Conservation (phyloP, 2,329 filamentous ascomycete genomes). For the Hymenoscyphus salicellus region DNA sequence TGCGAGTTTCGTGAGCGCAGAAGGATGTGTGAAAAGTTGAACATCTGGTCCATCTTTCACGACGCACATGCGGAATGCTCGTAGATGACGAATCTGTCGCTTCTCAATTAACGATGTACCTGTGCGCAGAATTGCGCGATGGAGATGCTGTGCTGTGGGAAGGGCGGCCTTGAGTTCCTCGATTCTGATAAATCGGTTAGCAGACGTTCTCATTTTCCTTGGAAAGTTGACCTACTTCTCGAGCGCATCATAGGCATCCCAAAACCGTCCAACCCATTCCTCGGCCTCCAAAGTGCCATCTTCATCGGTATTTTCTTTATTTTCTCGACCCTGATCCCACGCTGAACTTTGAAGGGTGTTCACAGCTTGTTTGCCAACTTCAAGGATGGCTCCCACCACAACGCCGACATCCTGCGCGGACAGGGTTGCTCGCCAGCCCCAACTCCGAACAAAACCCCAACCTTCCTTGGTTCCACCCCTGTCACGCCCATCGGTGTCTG, state of each 20-base stretch:
- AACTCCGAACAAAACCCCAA: slow-evolving; percentile 95
- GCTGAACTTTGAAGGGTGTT: slow-evolving; percentile 27
- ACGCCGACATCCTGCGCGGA: slow-evolving; percentile 94
- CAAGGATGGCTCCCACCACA: slow-evolving; percentile 84
- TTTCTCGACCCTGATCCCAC: slow-evolving; percentile 38
- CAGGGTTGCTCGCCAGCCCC: slow-evolving; percentile 94
- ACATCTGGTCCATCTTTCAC: slow-evolving; percentile 95
- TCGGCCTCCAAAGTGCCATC: slow-evolving; percentile 50
- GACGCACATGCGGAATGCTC: slow-evolving; percentile 90
- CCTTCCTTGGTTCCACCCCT: slow-evolving; percentile 76
- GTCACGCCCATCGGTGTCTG: slow-evolving; percentile 67
- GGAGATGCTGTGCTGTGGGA: slow-evolving; percentile 80
- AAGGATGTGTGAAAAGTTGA: slow-evolving; percentile 85
- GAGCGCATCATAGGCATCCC: slow-evolving; percentile 69
- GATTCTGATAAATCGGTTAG: slow-evolving; percentile 54
- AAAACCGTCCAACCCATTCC: slow-evolving; percentile 66
- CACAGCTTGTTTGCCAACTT: slow-evolving; percentile 66
- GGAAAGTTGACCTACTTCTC: slow-evolving; percentile 54
- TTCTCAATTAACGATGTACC: slow-evolving; percentile 90
- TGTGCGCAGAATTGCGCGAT: slow-evolving; percentile 88
- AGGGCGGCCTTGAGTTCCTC: slow-evolving; percentile 73
- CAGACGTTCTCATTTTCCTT: slow-evolving; percentile 39
- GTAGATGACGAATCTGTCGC: slow-evolving; percentile 86
- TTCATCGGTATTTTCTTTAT: slow-evolving; percentile 46
- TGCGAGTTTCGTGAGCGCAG: slow-evolving; percentile 87